phyloP scores from a whole-genome alignment of 2,329 filamentous ascomycete genomes.

The Phialophora chinensis region DNA sequence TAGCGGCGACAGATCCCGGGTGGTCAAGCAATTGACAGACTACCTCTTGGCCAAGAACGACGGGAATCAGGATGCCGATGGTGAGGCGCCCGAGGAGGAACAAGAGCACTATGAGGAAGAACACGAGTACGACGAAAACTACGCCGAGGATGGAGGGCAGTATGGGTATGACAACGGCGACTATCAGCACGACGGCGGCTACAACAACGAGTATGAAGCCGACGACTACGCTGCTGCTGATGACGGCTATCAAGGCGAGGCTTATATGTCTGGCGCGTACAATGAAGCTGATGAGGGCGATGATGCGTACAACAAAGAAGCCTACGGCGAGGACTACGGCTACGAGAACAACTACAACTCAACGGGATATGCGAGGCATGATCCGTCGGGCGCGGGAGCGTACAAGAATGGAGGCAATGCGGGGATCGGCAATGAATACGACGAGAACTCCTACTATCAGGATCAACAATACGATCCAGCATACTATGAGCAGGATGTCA shows the following conservation, averaged over 20 bases:
- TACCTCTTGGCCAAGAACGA: constrained; percentile 14
- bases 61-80: not conserved
- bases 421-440: not conserved
- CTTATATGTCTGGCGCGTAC: constrained; percentile 20
- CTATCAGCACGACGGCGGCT: not conserved
- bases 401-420: not conserved
- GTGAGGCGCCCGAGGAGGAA: not conserved
- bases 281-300: constrained; percentile 7
- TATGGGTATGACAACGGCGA: not conserved
- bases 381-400: not conserved
- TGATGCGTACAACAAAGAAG: not conserved
- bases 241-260: constrained; percentile 5
- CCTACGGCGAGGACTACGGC: not conserved
- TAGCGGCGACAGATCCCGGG: constrained; percentile 22
- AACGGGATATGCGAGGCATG: not conserved
- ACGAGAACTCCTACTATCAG: not conserved
- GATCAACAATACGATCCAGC: not conserved
- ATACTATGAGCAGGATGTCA: not conserved
- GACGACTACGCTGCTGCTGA: not conserved
- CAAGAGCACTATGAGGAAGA: not conserved
- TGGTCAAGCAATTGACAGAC: constrained; percentile 20
- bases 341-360: not conserved
- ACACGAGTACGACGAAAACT: not conserved
- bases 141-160: not conserved
- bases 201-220: not conserved